Base-by-base conservation (phyloP, 2,329 filamentous ascomycete genomes). In the Emmonsia crescens region DNA sequence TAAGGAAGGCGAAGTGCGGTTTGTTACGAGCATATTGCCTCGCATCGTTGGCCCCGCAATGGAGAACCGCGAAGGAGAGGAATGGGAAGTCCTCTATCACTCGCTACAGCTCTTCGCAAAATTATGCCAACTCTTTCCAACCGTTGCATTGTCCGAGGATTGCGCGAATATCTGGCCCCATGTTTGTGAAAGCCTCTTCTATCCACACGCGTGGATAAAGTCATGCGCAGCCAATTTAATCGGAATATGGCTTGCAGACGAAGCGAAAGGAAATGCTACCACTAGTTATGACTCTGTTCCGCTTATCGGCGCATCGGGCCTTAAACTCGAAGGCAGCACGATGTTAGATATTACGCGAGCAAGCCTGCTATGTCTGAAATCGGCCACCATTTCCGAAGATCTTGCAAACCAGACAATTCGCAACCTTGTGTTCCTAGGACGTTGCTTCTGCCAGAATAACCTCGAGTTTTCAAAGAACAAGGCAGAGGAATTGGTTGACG, bases 401-500 rank as follows among this genome's bases (percentile, higher is more conserved):
- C 79, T 97, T n/a, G 89, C 89, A 1, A 81, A 84, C 49, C 90
- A 96, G 71, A 86, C 86, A 14, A 85, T 89, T 3, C 88, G 91
- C 66, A 91, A 96, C 65, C 79, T 96, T 42, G 81, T 93, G 44
- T 96, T 96, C 78, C 79, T 99, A 0, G 89, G 86, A 49, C 84
- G 81, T 63, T 86, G 78, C 69, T 83, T 83, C 62, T 81, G 81
- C 16, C 82, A 82, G 40, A 89, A 86, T 65, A 77, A 79, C 14
- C 68, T 69, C 68, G 78, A 78, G 21, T 76, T 75, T 12, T 73
- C 76, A 3, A 73, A 75, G 1, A 75, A 73, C 3, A 76, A 74
- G 1, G 64, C 72, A 19, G 71, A 78, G 1, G 75, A 77, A 2
- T 74, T 75, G 8, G 70, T 62, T 61, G 77, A 69, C 19, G 76